Percentiles rank a stretch among this genome's conserved stretches.
These are phyloP conservation scores for Datisca glomerata DNA, from an alignment of 306 rosid genomes.

Conservation along the genomic window DNA sequence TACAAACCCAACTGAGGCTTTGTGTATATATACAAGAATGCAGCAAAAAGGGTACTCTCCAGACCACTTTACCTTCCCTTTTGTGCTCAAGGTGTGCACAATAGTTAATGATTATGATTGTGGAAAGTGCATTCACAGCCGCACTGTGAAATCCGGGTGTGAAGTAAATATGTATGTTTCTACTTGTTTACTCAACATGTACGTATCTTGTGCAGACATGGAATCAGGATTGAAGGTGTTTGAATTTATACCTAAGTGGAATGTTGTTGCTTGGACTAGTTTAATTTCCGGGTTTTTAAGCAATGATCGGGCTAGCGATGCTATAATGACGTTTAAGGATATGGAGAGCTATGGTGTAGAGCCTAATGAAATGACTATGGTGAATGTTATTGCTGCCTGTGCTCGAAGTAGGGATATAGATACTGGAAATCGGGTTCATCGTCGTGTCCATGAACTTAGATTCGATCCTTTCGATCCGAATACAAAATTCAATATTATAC, in stretches of 20 bases:
- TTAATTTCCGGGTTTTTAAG: constrained; percentile 52
- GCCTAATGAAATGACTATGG: constrained; percentile 69
- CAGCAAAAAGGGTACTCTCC: constrained; percentile 39
- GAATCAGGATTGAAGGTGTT: constrained; percentile 37
- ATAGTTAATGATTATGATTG: constrained; percentile 8
- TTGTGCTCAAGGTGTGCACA: constrained; percentile 54
- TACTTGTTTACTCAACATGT: constrained; percentile 51
- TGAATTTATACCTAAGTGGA: constrained; percentile 49
- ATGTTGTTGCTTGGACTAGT: constrained; percentile 75
- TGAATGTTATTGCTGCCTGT: constrained; percentile 58
- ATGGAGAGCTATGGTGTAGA: constrained; percentile 36
- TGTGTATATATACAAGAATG: constrained; percentile 43
- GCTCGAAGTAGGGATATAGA: constrained; percentile 50
- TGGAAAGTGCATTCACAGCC: constrained; percentile 48
- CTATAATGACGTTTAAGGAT: constrained; percentile 35
- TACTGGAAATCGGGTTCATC: constrained; percentile 41
- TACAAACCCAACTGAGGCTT: constrained; percentile 29
- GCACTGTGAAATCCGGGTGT: constrained; percentile 51
- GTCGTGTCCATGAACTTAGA: constrained; percentile 32
- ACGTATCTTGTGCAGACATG: constrained; percentile 30
- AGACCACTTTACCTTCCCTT: constrained; percentile 64
- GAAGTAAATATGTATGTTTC: constrained; percentile 39
- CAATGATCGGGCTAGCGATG: constrained; percentile 17
- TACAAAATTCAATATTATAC: constrained; percentile 31
- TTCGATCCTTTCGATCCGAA: constrained; percentile 39